Evolutionary conservation across 2,329 filamentous ascomycete species (phyloP), one percentile per base, ranked within the genome.

Genomic region (Plenodomus tracheiphilus): DNA sequence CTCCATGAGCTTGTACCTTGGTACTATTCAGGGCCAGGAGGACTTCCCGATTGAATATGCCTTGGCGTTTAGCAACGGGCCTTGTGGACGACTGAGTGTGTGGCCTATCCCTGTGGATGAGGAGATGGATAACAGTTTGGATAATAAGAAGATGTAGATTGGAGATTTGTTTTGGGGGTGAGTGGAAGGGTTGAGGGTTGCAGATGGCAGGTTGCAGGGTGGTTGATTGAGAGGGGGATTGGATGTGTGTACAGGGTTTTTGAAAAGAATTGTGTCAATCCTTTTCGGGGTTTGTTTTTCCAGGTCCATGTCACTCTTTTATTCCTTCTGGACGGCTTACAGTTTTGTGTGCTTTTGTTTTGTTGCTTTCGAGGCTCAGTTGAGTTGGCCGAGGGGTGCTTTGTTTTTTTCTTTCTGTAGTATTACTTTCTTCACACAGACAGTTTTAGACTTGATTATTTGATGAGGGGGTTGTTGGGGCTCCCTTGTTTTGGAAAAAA

Each of bases 41-140:
- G 34, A 49, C 7, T 62, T 64, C 52, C 53, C 52, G 1, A 21
- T 36, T 2, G 42, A 55, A n/a, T 43, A 52, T 15, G 61, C 60
- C 30, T 21, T 62, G 19, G 36, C 16, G 16, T 57, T 65, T 41
- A 52, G 46, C 18, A 65, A 68, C 30, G 62, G 62, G 11, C 62
- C 58, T 4, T 65, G 62, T 53, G 62, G 62, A 7, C 38, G 58
- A 2, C 42, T 64, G 30, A 53, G 48, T 22, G 49, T 61, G 21
- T 53, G 51, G 41, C 41, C 53, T 6, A 41, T 59, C 38, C 49
- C 42, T 17, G 32, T 55, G 21, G 38, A 46, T 6, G 34, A 34
- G 18, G 10, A 32, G 22, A 15, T 34, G 21, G 44, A 44, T 25
- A 36, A 43, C 13, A 45, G 25, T 20, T 9, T 41, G 30, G 30